Evolutionary conservation across 2,329 filamentous ascomycete genomes (phyloP).

Genomic region (Pseudogymnoascus pannorum): DNA sequence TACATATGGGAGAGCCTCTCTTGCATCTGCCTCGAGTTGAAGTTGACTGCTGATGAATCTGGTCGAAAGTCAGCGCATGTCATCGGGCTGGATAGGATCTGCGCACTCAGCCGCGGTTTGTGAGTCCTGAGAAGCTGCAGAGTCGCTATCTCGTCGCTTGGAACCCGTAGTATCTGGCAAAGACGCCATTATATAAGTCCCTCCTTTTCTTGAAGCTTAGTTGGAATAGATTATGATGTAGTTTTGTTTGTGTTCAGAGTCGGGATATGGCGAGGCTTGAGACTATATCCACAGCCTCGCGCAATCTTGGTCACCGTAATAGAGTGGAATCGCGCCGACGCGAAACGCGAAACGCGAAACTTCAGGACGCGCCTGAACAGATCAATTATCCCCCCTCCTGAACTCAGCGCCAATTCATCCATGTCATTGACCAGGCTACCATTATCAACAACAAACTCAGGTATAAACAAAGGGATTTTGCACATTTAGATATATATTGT

Average conservation of each 20-base stretch:
- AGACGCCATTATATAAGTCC: not conserved
- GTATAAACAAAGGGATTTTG: not conserved
- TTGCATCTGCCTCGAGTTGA: constrained; percentile 86
- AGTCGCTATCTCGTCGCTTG: constrained; percentile 7
- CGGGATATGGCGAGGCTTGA: not conserved
- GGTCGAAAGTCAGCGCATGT: constrained; percentile 11
- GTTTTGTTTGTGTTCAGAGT: not conserved
- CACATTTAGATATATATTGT: not conserved
- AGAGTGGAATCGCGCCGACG: constrained; percentile 7
- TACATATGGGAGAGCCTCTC: constrained; percentile 90
- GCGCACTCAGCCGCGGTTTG: constrained; percentile 42
- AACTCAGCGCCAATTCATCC: constrained; percentile 7
- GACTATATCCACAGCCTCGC: constrained; percentile 1
- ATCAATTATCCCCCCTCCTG: constrained; percentile 8
- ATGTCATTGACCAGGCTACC: constrained; percentile 6
- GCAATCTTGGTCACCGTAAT: constrained; percentile 9
- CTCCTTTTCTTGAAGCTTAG: not conserved
- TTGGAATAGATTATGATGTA: not conserved
- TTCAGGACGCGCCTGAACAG: not conserved
- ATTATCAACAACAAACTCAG: constrained; percentile 4
- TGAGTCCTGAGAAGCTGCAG: constrained; percentile 39
- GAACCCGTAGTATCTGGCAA: not conserved
- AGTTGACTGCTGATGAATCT: constrained; percentile 88
- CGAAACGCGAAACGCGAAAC: constrained; percentile 9
- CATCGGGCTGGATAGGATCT: constrained; percentile 3